Evolutionary conservation across 1,284 basidiomycete species (phyloP), one percentile per base, ranked within the genome.

Genomic region (Erythrobasidium hasegawianum): DNA sequence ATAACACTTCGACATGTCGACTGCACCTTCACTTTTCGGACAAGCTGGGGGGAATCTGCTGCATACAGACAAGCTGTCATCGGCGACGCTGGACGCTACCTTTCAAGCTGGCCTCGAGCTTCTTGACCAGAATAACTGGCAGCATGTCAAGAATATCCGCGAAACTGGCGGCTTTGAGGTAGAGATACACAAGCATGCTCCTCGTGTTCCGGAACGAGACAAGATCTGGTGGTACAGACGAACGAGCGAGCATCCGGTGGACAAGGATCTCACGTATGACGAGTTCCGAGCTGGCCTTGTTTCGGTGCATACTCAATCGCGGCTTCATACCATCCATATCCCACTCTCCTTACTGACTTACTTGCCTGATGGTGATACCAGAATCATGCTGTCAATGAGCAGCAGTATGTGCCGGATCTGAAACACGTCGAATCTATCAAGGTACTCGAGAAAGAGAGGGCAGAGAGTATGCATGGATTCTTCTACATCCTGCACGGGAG

Each of bases 211-310:
- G 16, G 59, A 49, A 11, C 13, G 22, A 2, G 43, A 58, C 41
- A 57, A 65, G 55, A 55, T 57, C n/a, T 18, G 45, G 14, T 65
- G 62, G 62, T 52, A 57, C 26, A 57, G 40, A 43, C 27, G 62
- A 29, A 65, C 24, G 11, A 58, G 62, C 54, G 38, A 56, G 24
- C 61, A 64, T 40, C 53, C 53, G 2, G 40, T 38, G 18, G 54
- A 64, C 24, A 39, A 49, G 2, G 62, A 65, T 40, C 45, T 65
- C 22, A 27, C 43, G n/a, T 65, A 65, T 39, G 62, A 57, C 24
- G 62, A 65, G 29, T 65, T 65, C 47, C 24, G 62, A 24, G 55
- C 38, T 52, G 62, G 62, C 45, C 41, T 65, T 27, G 41, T 65
- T 16, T 39, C 57, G 40, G 57, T 59, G 57, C 20, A 40, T 22